Evolutionary conservation across 805 yeast species (phyloP).

Genomic region (Ogataea corticis): DNA sequence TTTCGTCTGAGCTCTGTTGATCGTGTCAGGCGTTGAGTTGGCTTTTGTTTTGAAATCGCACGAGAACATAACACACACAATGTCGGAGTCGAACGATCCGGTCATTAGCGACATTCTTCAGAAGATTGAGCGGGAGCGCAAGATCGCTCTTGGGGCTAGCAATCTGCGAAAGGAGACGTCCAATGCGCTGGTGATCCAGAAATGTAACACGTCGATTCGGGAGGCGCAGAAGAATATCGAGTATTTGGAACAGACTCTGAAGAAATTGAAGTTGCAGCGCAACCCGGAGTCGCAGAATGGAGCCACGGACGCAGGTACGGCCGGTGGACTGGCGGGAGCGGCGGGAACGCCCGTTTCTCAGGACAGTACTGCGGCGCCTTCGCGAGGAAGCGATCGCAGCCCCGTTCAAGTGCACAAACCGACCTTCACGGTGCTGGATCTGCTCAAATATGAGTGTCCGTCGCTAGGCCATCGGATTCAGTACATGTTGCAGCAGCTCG

Average conservation of each 20-base stretch:
- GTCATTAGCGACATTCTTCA: conserved; percentile 68
- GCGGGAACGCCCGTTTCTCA: conserved; percentile 3
- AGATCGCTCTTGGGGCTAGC: conserved; percentile 85
- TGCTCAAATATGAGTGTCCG: conserved; percentile 90
- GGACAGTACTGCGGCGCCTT: conserved; percentile 2
- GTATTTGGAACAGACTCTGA: conserved; percentile 76
- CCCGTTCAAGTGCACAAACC: conserved; percentile 35
- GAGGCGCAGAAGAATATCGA: conserved; percentile 92
- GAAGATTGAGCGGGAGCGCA: conserved; percentile 86
- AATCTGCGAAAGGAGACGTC: conserved; percentile 74
- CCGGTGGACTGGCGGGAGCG: conserved; percentile 2
- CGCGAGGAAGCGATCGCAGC: conserved; percentile 13
- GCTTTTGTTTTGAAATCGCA: background rate
- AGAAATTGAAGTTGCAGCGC: conserved; percentile 50
- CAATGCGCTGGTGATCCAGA: conserved; percentile 82
- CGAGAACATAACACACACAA: background rate
- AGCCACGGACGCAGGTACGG: conserved; percentile 7
- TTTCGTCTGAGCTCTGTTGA: no score
- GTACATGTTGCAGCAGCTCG: conserved; percentile 91
- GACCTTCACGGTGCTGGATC: conserved; percentile 68
- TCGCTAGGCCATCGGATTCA: conserved; percentile 93
- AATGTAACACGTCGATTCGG: conserved; percentile 84
- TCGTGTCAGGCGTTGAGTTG: no score
- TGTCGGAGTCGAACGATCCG: conserved; percentile 31
- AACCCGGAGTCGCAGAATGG: conserved; percentile 3